Conservation (phyloP, 225 moss, liverwort and hornwort species). For the Straminergon stramineum region DNA sequence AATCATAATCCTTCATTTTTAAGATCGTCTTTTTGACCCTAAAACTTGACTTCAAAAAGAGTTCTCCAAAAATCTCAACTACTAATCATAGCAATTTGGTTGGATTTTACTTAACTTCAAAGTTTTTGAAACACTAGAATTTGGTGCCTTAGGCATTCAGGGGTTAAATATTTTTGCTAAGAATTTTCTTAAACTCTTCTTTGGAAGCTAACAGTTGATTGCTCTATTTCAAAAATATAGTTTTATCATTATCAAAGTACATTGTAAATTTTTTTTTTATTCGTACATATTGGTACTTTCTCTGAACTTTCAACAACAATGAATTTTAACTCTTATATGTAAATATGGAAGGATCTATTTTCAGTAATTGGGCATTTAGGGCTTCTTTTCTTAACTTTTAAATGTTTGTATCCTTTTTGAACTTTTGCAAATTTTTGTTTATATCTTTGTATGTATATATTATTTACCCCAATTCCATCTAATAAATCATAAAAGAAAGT, state of each 20-base stretch:
- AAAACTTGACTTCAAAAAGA: too few species aligned
- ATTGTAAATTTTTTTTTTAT: background rate
- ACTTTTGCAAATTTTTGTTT: too few species aligned
- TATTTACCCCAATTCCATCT: background rate
- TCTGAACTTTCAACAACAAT: background rate
- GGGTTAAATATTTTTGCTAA: background rate
- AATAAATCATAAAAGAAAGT: background rate
- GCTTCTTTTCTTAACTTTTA: background rate
- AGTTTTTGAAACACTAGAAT: too few species aligned
- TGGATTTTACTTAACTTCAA: too few species aligned
- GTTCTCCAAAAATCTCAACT: too few species aligned
- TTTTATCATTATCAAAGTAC: background rate
- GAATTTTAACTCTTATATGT: background rate
- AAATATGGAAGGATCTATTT: background rate
- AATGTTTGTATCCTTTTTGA: too few species aligned
- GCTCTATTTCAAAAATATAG: background rate
- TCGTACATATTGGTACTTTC: background rate
- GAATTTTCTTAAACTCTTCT: background rate
- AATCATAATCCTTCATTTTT: too few species aligned
- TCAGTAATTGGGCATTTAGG: background rate
- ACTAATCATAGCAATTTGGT: too few species aligned
- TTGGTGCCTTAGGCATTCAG: too few species aligned
- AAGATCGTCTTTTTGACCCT: too few species aligned
- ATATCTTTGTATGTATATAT: background rate
- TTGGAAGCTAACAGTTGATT: background rate